phyloP scores from a whole-genome alignment of 805 yeast genomes.

The Spathaspora boniae region DNA sequence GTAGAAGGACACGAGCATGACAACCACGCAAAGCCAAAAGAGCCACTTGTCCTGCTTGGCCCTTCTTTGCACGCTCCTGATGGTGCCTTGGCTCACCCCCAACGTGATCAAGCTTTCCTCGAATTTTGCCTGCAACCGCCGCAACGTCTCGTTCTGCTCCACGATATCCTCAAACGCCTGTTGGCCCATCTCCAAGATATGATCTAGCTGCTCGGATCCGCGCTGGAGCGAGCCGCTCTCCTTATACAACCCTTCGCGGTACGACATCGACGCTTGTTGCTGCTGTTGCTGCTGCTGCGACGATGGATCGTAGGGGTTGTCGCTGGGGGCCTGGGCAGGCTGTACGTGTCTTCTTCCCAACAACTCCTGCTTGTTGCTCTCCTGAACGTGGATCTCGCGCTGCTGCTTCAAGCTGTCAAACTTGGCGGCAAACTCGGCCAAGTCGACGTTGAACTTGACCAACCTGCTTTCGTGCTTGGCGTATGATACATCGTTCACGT shows the following conservation, averaged over 20 bases:
- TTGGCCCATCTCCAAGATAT: constrained; percentile 86
- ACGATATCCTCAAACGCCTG: constrained; percentile 80
- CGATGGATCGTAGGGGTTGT: constrained; percentile 46
- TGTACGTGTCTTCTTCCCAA: constrained; percentile 47
- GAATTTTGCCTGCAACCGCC: constrained; percentile 59
- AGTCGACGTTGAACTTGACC: constrained; percentile 49
- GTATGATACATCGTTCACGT: constrained; percentile 49
- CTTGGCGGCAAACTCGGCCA: constrained; percentile 44
- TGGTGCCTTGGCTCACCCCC: constrained; percentile 85
- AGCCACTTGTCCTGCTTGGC: constrained; percentile 84
- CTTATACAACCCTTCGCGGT: constrained; percentile 63
- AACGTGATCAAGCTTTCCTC: constrained; percentile 70
- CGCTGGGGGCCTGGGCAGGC: constrained; percentile 26
- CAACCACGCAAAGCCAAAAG: constrained; percentile 69
- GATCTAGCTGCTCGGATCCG: constrained; percentile 82
- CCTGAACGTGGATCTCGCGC: constrained; percentile 52
- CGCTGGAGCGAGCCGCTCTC: constrained; percentile 63
- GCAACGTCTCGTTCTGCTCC: constrained; percentile 74
- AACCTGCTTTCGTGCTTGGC: constrained; percentile 51
- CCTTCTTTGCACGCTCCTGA: constrained; percentile 71
- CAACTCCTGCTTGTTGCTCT: constrained; percentile 48
- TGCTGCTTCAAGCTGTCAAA: constrained; percentile 52
- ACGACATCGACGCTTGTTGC: constrained; percentile 26
- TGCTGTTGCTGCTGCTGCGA: constrained; percentile 20
- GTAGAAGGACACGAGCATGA: constrained; percentile 65